Base-by-base conservation (phyloP, 1,139 yeast genomes). In the Hyphopichia wangnamkhiaoensis region DNA sequence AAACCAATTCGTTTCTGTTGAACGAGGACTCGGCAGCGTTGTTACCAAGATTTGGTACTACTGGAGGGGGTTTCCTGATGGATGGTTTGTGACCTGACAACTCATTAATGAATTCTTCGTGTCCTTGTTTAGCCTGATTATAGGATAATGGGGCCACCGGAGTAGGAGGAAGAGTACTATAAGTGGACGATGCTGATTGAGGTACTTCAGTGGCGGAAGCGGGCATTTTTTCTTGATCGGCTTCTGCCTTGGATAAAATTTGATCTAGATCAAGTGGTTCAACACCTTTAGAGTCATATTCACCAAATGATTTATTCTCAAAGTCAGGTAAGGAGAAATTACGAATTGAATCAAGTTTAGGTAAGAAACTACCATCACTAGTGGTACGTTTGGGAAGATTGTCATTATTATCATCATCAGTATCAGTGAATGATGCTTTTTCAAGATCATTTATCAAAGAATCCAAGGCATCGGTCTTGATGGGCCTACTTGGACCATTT, bases 381-480 rank as follows among this genome's bases (percentile, higher is more conserved):
- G 27, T 35, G 17, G 12, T 23, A 16, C 23, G n/a, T 4, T 38
- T 33, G 16, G 27, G 16, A 10, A 27, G 35, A 17, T 26, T 34
- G 7, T 40, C 38, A 5, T 37, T 39, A n/a, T 43, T 41, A 2
- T 45, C 33, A 9, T 43, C 48, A 17, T 43, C 16, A 28, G 30
- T 30, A 21, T 17, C 26, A 16, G 16, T 29, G 16, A 35, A 29
- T 1, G 68, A 58, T 10, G 61, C 56, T 34, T 52, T 51, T 39
- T 59, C 63, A 27, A 70, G 52, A 41, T 70, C 74, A 41, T 61
- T 56, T 10, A 71, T 68, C 27, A 69, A 52, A 3, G 70, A 59
- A 39, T 70, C 75, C 33, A 67, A 50, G 2, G 65, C 63, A 34
- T 59, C 66, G 3, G 59, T 56, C 32, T 53, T 41, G 17, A 48